These are phyloP conservation scores for Erythrobasidium hasegawianum DNA, from an alignment of 1,284 basidiomycete genomes.

Conservation along the genomic window DNA sequence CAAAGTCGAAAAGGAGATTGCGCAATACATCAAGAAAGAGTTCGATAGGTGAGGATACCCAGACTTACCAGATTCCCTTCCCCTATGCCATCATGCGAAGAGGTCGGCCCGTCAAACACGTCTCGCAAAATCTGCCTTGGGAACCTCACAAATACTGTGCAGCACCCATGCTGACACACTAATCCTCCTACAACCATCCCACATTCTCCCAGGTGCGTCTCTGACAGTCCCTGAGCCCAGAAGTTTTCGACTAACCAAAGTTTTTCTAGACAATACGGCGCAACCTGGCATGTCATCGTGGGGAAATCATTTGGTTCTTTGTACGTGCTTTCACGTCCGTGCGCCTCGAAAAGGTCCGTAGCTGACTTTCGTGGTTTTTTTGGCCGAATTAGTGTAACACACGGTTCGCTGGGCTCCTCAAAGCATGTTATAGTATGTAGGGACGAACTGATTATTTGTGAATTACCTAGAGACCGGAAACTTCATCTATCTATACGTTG, in stretches of 20 bases:
- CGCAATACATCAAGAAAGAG: constrained; percentile 36
- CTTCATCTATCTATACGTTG: constrained; percentile 33
- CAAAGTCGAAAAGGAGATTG: constrained; percentile 36
- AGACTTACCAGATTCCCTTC: too few relatives aligned
- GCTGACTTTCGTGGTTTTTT: background rate
- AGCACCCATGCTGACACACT: too few relatives aligned
- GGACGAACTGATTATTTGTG: background rate
- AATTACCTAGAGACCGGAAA: constrained; percentile 3
- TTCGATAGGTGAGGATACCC: constrained; percentile 31
- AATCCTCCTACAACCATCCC: too few relatives aligned
- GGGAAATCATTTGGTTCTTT: constrained; percentile 33
- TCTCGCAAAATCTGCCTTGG: too few relatives aligned
- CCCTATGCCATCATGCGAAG: background rate
- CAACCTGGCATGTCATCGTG: constrained; percentile 36
- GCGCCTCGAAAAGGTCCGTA: background rate
- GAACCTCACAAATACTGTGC: too few relatives aligned
- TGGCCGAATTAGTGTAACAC: constrained; percentile 23
- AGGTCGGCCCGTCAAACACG: too few relatives aligned
- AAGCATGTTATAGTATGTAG: background rate
- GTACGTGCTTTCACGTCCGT: constrained; percentile 1
- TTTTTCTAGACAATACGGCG: constrained; percentile 29
- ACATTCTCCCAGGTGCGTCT: too few relatives aligned
- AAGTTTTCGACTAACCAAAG: too few relatives aligned
- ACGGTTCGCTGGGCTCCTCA: constrained; percentile 8
- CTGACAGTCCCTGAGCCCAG: too few relatives aligned